These are phyloP conservation scores for Rubroboletus satanas DNA, from an alignment of 768 basidiomycete species.

Conservation along the genomic window DNA sequence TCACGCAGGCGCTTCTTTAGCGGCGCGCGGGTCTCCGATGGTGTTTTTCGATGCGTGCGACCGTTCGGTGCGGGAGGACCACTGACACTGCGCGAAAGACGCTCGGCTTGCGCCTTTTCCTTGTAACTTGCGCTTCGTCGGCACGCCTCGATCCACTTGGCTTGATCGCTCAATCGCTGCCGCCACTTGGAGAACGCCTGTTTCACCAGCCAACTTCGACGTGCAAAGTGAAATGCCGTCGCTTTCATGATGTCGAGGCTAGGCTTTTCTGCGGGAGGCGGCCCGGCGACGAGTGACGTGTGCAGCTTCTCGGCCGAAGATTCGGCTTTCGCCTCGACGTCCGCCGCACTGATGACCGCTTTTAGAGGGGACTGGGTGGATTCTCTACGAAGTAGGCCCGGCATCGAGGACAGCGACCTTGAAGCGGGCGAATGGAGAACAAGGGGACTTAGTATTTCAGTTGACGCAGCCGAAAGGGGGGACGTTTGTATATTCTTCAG, in stretches of 20 bases:
- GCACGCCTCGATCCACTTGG: slow-evolving; percentile 61
- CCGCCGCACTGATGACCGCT: slow-evolving; percentile 7
- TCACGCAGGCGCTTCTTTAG: slow-evolving; percentile 32
- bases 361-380: slow-evolving; percentile 26
- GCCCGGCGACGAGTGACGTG: neutral
- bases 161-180: slow-evolving; percentile 40
- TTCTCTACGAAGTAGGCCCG: slow-evolving; percentile 21
- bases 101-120: slow-evolving; percentile 41
- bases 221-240: slow-evolving; percentile 42
- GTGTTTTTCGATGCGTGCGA: slow-evolving; percentile 15
- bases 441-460: slow-evolving; percentile 31
- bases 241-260: slow-evolving; percentile 32
- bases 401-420: slow-evolving; percentile 13
- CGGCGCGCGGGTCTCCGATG: slow-evolving; percentile 21
- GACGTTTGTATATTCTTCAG: slow-evolving; percentile 27
- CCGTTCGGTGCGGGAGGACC: slow-evolving; percentile 16
- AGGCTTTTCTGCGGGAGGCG: slow-evolving; percentile 12
- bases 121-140: slow-evolving; percentile 59
- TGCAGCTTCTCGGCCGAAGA: slow-evolving; percentile 1
- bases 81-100: slow-evolving; percentile 28
- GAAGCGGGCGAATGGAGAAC: slow-evolving; percentile 27
- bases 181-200: slow-evolving; percentile 45
- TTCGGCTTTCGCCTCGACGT: slow-evolving; percentile 9
- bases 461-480: slow-evolving; percentile 19
- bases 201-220: slow-evolving; percentile 39